Evolutionary conservation across 495 filamentous ascomycete species (phyloP), one percentile per base, ranked within the genome.

Genomic region (Bryoglossum gracile): DNA sequence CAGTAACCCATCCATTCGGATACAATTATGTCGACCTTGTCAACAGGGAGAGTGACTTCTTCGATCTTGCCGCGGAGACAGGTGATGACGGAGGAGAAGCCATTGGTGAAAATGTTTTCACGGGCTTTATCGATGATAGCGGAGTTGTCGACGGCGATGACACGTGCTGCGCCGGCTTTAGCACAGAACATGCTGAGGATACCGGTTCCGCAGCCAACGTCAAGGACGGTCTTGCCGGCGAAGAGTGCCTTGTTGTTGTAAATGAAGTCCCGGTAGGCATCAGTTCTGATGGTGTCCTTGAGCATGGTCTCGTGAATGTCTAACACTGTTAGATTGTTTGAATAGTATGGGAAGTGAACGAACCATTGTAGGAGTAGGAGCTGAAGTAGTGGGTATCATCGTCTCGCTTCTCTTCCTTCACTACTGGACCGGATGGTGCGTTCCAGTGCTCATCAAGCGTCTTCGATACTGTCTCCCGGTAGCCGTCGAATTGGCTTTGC

Each of bases 1-100:
- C 92, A 94, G 72, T 99, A 99, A 37, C 92, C 92, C 92, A 99
- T 99, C 92, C 92, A 99, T 70, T 99, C 92, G 24, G 87, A 94
- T 52, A 99, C 87, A 69, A 99, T 99, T 61, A 99, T 91, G 66
- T 99, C 92, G 56, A 99, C 94, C 61, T 94, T 80, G 24, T 76
- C 72, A 55, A 90, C 90, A 18, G 94, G 92, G 19, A 99, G 81
- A 18, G 71, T 57, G 26, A 95, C 89, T 57, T 99, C 94, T 69
- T 99, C 92, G 80, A 99, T 91, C 71, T 89, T 89, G 38, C 94
- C 92, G 67, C 92, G 86, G 41, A 99, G 71, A 18, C 92, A 82
- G 16, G 89, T 95, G 65, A 99, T 91, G 69, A 82, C 82, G 64
- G 80, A 71, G 25, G 81, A 70, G 65, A 99, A 83, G 26, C 84